These are phyloP conservation scores for Tulasnella calospora DNA, from an alignment of 768 basidiomycete species.

Conservation along the genomic window DNA sequence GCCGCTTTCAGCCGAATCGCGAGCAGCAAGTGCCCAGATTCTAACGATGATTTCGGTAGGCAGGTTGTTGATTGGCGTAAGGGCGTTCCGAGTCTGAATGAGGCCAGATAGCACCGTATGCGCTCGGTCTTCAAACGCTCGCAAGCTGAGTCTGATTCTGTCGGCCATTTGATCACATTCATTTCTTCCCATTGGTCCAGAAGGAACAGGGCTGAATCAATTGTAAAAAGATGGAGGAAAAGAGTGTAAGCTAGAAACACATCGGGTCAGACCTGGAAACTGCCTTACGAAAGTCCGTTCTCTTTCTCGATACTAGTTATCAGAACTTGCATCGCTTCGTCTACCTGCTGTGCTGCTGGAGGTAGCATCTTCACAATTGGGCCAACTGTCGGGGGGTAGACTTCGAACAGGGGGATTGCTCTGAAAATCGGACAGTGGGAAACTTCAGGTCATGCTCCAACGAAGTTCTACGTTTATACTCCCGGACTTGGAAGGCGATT, in stretches of 20 bases:
- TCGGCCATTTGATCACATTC: background rate
- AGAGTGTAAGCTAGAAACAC: background rate
- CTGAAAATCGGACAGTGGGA: background rate
- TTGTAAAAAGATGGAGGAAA: background rate
- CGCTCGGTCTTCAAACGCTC: background rate
- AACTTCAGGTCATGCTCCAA: background rate
- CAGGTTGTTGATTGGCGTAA: conserved; percentile 1
- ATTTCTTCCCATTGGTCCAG: background rate
- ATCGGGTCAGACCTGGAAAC: background rate
- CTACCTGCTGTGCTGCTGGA: background rate
- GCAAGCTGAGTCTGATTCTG: background rate
- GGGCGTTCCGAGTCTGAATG: background rate
- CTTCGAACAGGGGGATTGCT: background rate
- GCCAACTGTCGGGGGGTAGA: background rate
- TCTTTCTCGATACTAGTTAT: background rate
- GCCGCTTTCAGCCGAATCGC: background rate
- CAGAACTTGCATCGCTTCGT: background rate
- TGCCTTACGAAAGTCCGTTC: background rate
- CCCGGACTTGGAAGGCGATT: background rate
- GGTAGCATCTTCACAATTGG: background rate
- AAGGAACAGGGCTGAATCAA: background rate
- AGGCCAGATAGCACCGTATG: background rate
- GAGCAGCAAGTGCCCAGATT: background rate
- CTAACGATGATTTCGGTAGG: background rate
- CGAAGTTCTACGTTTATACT: too few species aligned